A percentile compares a stretch with the other conserved stretches of the same genome.
These are phyloP conservation scores for Thecaphora frezii DNA, from an alignment of 1,284 basidiomycete species.

Conservation along the genomic window DNA sequence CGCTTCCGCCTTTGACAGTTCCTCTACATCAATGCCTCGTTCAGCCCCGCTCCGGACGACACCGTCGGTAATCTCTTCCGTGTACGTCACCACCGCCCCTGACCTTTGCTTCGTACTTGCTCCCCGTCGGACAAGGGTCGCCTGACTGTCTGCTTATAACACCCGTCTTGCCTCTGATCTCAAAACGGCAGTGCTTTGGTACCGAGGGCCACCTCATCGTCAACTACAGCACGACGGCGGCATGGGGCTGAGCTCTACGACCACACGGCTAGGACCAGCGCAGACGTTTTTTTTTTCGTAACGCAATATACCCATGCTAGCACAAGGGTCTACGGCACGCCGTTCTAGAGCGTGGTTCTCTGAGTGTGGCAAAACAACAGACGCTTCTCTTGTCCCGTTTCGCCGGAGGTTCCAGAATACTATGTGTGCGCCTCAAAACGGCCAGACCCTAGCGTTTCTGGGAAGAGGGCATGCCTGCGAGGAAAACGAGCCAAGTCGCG, in stretches of 20 bases:
- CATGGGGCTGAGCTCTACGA: constrained; percentile 40
- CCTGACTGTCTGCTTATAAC: neutral
- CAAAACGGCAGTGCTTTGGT: constrained; percentile 42
- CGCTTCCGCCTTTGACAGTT: constrained; percentile 66
- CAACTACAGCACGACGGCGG: constrained; percentile 56
- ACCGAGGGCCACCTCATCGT: constrained; percentile 55
- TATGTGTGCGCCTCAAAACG: too few relatives aligned
- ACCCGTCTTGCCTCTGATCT: neutral
- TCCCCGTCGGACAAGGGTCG: neutral
- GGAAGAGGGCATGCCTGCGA: too few relatives aligned
- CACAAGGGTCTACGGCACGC: too few relatives aligned
- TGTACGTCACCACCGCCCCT: constrained; percentile 28
- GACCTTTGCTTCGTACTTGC: neutral
- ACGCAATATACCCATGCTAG: too few relatives aligned
- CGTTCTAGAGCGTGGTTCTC: too few relatives aligned
- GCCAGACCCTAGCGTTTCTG: too few relatives aligned
- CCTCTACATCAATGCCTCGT: constrained; percentile 97
- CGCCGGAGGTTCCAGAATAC: too few relatives aligned
- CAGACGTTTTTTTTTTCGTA: too few relatives aligned
- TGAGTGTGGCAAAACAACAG: too few relatives aligned
- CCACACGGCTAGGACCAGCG: too few relatives aligned
- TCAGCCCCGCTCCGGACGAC: constrained; percentile 89
- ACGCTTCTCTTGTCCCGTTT: too few relatives aligned
- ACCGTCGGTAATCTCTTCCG: constrained; percentile 80
- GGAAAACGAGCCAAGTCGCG: too few relatives aligned